Evolutionary conservation across 768 basidiomycete species (phyloP).

Genomic region (Boletus insuetus): DNA sequence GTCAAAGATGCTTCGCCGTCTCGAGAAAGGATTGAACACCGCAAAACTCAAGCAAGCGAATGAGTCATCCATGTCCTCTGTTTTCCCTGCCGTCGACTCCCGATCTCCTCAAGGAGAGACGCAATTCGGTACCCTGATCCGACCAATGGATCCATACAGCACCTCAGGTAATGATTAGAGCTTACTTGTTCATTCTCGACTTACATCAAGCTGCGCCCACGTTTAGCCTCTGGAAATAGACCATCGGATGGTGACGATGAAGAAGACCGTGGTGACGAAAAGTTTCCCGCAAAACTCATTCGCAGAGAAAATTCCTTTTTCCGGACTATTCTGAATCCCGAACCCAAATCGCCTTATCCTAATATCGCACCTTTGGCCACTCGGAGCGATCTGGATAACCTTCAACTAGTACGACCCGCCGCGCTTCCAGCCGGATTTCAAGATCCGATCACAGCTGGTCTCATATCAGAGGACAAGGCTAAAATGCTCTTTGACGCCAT

Average conservation of each 20-base stretch:
- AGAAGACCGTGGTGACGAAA: constrained; percentile 63
- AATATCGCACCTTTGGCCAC: constrained; percentile 28
- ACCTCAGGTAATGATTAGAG: constrained; percentile 24
- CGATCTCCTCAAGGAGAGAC: constrained; percentile 24
- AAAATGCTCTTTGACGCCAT: constrained; percentile 73
- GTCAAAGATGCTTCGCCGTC: constrained; percentile 82
- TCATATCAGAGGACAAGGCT: constrained; percentile 69
- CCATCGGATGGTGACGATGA: constrained; percentile 53
- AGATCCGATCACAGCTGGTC: constrained; percentile 72
- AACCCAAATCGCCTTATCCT: constrained; percentile 42
- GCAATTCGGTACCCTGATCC: constrained; percentile 29
- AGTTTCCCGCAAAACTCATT: constrained; percentile 76
- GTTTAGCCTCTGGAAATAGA: constrained; percentile 23
- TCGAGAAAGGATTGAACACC: constrained; percentile 79
- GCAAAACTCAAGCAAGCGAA: constrained; percentile 67
- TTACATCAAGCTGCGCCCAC: constrained; percentile 1
- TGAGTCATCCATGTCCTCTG: constrained; percentile 32
- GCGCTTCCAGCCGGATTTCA: constrained; percentile 40
- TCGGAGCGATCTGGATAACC: constrained; percentile 35
- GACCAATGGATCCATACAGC: constrained; percentile 29
- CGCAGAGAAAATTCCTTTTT: constrained; percentile 79
- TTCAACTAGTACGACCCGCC: constrained; percentile 34
- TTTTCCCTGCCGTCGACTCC: constrained; percentile 33
- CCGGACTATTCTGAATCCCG: constrained; percentile 77
- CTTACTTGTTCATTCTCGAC: background rate